phyloP scores from a whole-genome alignment of 2,329 filamentous ascomycete species.

The Nigrograna mackinnonii region DNA sequence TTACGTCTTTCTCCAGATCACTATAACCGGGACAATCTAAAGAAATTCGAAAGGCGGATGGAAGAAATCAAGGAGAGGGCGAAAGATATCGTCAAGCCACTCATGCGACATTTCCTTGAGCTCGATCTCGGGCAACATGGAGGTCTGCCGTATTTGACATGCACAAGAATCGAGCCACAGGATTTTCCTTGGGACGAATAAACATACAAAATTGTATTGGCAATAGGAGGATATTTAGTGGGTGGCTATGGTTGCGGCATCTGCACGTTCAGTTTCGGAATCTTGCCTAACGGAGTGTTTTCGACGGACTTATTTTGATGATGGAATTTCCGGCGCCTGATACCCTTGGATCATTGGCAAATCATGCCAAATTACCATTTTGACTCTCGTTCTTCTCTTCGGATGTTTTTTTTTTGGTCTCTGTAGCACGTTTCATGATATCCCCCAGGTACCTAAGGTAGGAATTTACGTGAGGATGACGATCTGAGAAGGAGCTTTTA shows the following conservation, averaged over 20 bases:
- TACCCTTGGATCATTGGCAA: slow-evolving; percentile 8
- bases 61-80: slow-evolving; percentile 88
- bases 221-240: neutral
- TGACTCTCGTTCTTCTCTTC: neutral
- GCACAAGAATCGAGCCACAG: slow-evolving; percentile 62
- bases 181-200: slow-evolving; percentile 66
- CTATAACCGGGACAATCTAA: slow-evolving; percentile 84
- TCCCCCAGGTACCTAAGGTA: neutral
- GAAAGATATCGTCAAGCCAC: slow-evolving; percentile 77
- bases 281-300: neutral
- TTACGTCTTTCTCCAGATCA: slow-evolving; percentile 80
- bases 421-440: neutral
- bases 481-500: neutral
- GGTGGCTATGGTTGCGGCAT: slow-evolving; percentile 1
- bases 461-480: neutral
- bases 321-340: slow-evolving; percentile 9
- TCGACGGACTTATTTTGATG: slow-evolving; percentile 4
- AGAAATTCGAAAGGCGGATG: slow-evolving; percentile 81
- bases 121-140: slow-evolving; percentile 66
- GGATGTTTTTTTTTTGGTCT: neutral
- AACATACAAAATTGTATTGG: neutral
- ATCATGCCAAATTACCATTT: neutral
- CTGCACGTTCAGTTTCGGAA: neutral
- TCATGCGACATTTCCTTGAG: slow-evolving; percentile 85
- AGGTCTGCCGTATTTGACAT: slow-evolving; percentile 66